Conservation (phyloP, 1,139 yeast genomes). For the Suhomyces bolitotheri region DNA sequence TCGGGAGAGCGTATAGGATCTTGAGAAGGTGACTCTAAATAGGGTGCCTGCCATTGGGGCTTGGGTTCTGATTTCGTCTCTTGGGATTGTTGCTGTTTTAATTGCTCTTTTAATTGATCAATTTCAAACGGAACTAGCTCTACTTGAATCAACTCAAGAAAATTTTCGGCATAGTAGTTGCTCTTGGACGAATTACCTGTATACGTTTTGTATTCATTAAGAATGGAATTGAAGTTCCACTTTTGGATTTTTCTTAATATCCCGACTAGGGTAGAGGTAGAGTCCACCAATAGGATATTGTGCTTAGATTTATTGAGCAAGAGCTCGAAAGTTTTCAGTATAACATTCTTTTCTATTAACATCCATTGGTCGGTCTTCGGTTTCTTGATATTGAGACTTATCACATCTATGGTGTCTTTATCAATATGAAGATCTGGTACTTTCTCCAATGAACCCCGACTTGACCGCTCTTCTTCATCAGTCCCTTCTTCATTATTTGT, state of each 20-base stretch:
- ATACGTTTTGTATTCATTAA: slow-evolving; percentile 80
- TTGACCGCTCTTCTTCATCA: slow-evolving; percentile 14
- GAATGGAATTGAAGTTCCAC: slow-evolving; percentile 84
- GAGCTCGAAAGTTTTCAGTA: slow-evolving; percentile 57
- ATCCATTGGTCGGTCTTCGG: slow-evolving; percentile 62
- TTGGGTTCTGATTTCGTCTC: neutral
- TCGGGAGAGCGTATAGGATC: slow-evolving; percentile 8
- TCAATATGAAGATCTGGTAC: slow-evolving; percentile 9
- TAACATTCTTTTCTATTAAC: slow-evolving; percentile 61
- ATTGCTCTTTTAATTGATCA: slow-evolving; percentile 29
- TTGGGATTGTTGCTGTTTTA: slow-evolving; percentile 12
- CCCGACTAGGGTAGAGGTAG: slow-evolving; percentile 78
- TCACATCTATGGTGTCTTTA: slow-evolving; percentile 18
- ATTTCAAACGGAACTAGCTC: slow-evolving; percentile 50
- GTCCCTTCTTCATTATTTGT: slow-evolving; percentile 14
- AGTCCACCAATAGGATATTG: slow-evolving; percentile 74
- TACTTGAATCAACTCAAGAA: slow-evolving; percentile 67
- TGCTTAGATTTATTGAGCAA: slow-evolving; percentile 64
- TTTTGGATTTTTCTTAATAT: slow-evolving; percentile 77
- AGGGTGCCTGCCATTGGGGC: slow-evolving; percentile 8
- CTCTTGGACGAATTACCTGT: slow-evolving; percentile 61
- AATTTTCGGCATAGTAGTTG: slow-evolving; percentile 80
- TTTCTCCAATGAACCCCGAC: slow-evolving; percentile 7
- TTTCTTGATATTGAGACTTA: slow-evolving; percentile 18
- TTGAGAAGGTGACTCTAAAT: slow-evolving; percentile 1